These are phyloP conservation scores for Fomitopsis betulina DNA, from an alignment of 1,284 basidiomycete species.

Conservation along the genomic window DNA sequence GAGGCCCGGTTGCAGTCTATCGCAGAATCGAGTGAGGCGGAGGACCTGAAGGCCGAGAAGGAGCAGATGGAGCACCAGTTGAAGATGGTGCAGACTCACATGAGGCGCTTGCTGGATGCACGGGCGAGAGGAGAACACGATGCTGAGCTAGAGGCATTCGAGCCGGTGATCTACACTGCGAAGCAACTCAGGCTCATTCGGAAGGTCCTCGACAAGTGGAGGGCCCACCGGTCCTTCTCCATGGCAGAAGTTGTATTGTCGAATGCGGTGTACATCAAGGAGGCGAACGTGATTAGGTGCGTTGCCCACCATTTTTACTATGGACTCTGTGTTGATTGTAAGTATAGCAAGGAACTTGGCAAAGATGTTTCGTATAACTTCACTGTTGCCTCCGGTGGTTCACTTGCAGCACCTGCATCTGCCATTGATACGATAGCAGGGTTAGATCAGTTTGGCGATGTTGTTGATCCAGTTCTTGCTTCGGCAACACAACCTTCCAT, in stretches of 20 bases:
- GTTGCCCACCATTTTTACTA: background rate
- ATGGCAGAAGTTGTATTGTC: constrained; percentile 91
- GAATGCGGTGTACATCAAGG: constrained; percentile 85
- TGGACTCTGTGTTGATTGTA: background rate
- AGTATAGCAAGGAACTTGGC: constrained; percentile 73
- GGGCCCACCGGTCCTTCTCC: constrained; percentile 75
- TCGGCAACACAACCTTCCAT: constrained; percentile 79
- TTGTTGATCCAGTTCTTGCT: constrained; percentile 72
- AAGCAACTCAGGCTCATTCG: constrained; percentile 76
- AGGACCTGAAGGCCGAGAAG: constrained; percentile 84
- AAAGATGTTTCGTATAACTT: constrained; percentile 93
- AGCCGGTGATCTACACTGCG: constrained; percentile 79
- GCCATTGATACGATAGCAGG: constrained; percentile 85
- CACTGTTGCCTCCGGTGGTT: constrained; percentile 79
- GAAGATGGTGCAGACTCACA: constrained; percentile 74
- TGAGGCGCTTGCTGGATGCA: constrained; percentile 78
- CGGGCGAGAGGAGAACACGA: constrained; percentile 75
- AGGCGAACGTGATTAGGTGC: constrained; percentile 92
- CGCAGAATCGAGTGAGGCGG: constrained; percentile 66
- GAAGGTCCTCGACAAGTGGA: constrained; percentile 82
- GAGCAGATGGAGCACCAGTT: constrained; percentile 89
- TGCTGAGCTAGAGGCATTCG: constrained; percentile 54
- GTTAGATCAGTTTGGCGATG: constrained; percentile 89
- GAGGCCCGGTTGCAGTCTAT: constrained; percentile 73
- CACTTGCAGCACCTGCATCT: constrained; percentile 77